Conservation (phyloP, 306 rosid species). For the Cucumis sativus region Cucumber_9930_V3 NC_026658.2:14044001-14044500, state of each 20-base stretch:
- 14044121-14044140: constrained; percentile 52
- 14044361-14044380: not conserved
- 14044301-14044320: constrained; percentile 26
- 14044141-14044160: constrained; percentile 40
- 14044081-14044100: constrained; percentile 54
- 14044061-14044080: constrained; percentile 33
- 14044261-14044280: constrained; percentile 6
- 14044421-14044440: not conserved
- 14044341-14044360: constrained; percentile 1
- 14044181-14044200: constrained; percentile 38
- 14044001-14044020: constrained; percentile 16
- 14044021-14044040: constrained; percentile 45
- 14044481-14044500: constrained; percentile 9
- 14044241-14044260: constrained; percentile 23
- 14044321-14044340: constrained; percentile 11
- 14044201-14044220: constrained; percentile 31
- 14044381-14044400: not conserved
- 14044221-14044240: constrained; percentile 62
- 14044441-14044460: constrained; percentile 1
- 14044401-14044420: not conserved
- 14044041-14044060: constrained; percentile 41
- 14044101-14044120: constrained; percentile 69
- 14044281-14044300: constrained; percentile 4
- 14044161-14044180: constrained; percentile 38
- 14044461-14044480: not conserved